Evolutionary conservation across 495 filamentous ascomycete genomes (phyloP), one percentile per base, ranked within the genome.

Genomic region (Penicillium taxi): DNA sequence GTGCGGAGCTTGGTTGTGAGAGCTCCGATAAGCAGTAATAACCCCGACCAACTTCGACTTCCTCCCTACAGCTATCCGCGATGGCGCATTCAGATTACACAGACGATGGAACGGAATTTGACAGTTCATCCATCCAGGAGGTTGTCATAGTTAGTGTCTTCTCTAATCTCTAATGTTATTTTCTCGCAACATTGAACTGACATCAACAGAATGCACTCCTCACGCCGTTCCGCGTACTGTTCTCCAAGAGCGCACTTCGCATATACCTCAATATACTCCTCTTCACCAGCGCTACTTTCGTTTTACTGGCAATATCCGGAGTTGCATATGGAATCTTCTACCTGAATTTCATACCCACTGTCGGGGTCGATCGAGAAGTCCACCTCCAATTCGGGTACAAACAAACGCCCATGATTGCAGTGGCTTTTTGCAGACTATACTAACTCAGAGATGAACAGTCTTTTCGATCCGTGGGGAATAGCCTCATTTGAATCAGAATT

Each of bases 301-400:
- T 73, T 23, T 70, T 95, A 26, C 55, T 84, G 19, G 72, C 63
- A 13, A 55, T 85, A 14, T 78, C 86, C 2, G 65, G 70, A 2
- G 35, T 80, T 15, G 80, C 78, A 5, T 94, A 94, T 54, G 63
- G 71, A 12, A 49, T 84, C 6, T 91, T 95, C 56, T 96, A 95
- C 66, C 70, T 76, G 53, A 74, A 74, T 42, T 87, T 84, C 57
- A 78, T 98, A 21, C 91, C 91, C 1, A 77, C 82, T 28, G 62
- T 78, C 22, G 72, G 74, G 32, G 67, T 82, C 24, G 69, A 77
- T 16, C 70, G 81, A 22, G 68, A 77, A 11, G 67, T 94, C 6
- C 77, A 94, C 63, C 55, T 96, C 18, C 86, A 94, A 56, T 95
- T 87, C 59, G 78, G 80, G 79, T 86, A 64, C 19, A 70, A 42